Evolutionary conservation across 2,329 filamentous ascomycete species (phyloP).

Genomic region (Aspergillus sp.): DNA sequence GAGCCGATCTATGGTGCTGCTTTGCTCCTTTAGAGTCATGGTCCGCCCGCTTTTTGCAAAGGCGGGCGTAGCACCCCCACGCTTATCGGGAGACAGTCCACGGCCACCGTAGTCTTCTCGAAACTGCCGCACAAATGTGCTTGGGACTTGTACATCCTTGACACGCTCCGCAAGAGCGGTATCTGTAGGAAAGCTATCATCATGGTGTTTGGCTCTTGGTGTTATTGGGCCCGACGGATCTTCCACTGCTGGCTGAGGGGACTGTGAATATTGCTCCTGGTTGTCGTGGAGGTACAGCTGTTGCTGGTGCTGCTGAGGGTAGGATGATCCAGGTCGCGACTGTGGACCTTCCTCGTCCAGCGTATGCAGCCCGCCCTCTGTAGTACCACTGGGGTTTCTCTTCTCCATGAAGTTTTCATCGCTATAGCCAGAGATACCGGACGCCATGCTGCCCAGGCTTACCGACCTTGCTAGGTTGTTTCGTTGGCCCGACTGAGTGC

Average conservation of each 20-base stretch:
- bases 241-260: slow-evolving; percentile 31
- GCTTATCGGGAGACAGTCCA: slow-evolving; percentile 61
- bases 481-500: slow-evolving; percentile 27
- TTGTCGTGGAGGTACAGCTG: slow-evolving; percentile 14
- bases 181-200: slow-evolving; percentile 70
- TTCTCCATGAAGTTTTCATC: slow-evolving; percentile 48
- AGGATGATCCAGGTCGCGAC: slow-evolving; percentile 40
- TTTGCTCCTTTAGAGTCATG: slow-evolving; percentile 94
- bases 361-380: slow-evolving; percentile 53
- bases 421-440: slow-evolving; percentile 62
- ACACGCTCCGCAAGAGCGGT: slow-evolving; percentile 87
- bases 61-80: slow-evolving; percentile 49
- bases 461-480: slow-evolving; percentile 68
- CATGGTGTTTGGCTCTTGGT: slow-evolving; percentile 62
- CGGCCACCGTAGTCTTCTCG: slow-evolving; percentile 65
- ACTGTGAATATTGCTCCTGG: slow-evolving; percentile 22
- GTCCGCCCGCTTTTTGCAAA: slow-evolving; percentile 62
- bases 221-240: slow-evolving; percentile 61
- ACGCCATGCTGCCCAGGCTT: slow-evolving; percentile 87
- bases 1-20: slow-evolving; percentile 90
- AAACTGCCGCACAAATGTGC: slow-evolving; percentile 83
- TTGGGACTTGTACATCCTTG: slow-evolving; percentile 85
- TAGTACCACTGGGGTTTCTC: slow-evolving; percentile 39
- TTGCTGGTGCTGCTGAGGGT: slow-evolving; percentile 25
- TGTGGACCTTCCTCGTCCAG: slow-evolving; percentile 59